These are phyloP conservation scores for Ceratobasidium theobromae DNA, from an alignment of 1,284 basidiomycete genomes.

Conservation along the genomic window DNA sequence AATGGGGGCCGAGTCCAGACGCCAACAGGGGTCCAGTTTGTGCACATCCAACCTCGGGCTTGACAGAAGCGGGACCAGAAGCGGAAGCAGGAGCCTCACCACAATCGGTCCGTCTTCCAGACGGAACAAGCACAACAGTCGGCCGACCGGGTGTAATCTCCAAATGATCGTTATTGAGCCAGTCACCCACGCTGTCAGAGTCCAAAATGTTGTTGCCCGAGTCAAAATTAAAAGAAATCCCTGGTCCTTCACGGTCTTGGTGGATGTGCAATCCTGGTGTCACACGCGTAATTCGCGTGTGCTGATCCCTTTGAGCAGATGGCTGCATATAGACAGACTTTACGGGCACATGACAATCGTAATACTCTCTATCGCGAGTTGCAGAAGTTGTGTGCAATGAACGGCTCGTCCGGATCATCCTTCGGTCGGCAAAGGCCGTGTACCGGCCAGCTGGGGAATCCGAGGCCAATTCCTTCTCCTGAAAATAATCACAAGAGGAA, in stretches of 20 bases:
- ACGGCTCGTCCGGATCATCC: conserved; percentile 19
- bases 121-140: conserved; percentile 32
- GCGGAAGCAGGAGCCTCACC: conserved; percentile 25
- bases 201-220: conserved; percentile 10
- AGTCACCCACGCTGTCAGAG: conserved; percentile 29
- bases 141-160: conserved; percentile 31
- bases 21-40: conserved; percentile 25
- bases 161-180: conserved; percentile 8
- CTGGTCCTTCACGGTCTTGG: conserved; percentile 14
- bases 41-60: conserved; percentile 24
- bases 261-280: neutral
- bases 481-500: conserved; percentile 13
- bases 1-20: conserved; percentile 22
- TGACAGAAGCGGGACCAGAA: conserved; percentile 31
- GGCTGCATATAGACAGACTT: conserved; percentile 28
- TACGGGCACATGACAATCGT: conserved; percentile 31
- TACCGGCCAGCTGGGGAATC: neutral
- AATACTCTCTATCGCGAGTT: conserved; percentile 11
- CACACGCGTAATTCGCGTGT: conserved; percentile 3
- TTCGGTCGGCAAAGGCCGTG: conserved; percentile 28
- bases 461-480: conserved; percentile 2
- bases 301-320: conserved; percentile 14
- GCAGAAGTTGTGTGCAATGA: conserved; percentile 21
- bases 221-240: conserved; percentile 32
- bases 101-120: conserved; percentile 29